Evolutionary conservation across 306 rosid genomes (phyloP).

Genomic region (Fragaria vesca): DNA sequence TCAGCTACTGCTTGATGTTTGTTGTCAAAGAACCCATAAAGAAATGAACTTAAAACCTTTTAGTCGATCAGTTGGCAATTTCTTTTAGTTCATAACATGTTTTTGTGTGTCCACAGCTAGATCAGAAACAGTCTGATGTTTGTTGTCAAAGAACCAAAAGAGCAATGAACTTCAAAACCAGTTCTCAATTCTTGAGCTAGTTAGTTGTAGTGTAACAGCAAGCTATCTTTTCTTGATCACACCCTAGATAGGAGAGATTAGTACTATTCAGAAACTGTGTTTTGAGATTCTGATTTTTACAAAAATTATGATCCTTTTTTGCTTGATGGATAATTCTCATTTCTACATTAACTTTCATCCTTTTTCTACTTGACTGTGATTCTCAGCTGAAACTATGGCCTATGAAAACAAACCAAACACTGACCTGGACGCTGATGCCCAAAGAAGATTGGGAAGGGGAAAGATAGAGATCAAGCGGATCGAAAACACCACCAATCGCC

Average conservation of each 20-base stretch:
- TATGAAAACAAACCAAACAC: slow-evolving; percentile 47
- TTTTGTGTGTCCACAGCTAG: slow-evolving; percentile 38
- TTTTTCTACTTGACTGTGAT: background rate
- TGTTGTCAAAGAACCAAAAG: slow-evolving; percentile 19
- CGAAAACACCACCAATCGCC: slow-evolving; percentile 97
- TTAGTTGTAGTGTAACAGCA: background rate
- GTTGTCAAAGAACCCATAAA: slow-evolving; percentile 20
- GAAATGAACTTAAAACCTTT: background rate
- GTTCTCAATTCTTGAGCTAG: slow-evolving; percentile 26
- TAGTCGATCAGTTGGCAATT: slow-evolving; percentile 3
- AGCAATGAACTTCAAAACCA: background rate
- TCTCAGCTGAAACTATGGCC: slow-evolving; percentile 54
- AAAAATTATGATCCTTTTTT: background rate
- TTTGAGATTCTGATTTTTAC: background rate
- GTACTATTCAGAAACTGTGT: background rate
- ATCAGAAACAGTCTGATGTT: slow-evolving; percentile 28
- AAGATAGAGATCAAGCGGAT: slow-evolving; percentile 97
- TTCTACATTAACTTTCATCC: background rate
- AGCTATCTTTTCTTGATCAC: background rate
- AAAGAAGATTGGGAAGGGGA: slow-evolving; percentile 90
- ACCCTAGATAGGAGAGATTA: background rate
- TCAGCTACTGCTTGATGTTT: slow-evolving; percentile 27
- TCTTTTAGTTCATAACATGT: slow-evolving; percentile 38
- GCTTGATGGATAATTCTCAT: background rate
- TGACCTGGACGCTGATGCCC: slow-evolving; percentile 47